These are phyloP conservation scores for Setaria viridis DNA, from an alignment of 202 grass and related monocot genomes.

Conservation along the genomic window DNA sequence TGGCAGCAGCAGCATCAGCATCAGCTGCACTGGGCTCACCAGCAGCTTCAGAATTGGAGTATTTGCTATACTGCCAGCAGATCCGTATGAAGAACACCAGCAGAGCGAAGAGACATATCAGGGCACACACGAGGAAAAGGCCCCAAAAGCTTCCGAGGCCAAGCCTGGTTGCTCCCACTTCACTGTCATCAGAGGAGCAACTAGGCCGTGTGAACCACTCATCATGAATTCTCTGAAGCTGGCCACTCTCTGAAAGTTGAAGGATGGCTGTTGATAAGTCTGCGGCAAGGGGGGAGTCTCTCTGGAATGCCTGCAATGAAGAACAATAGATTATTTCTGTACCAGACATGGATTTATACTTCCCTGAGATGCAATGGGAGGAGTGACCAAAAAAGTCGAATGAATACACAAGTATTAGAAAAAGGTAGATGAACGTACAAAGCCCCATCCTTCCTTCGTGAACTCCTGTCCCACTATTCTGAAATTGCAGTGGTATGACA, in stretches of 20 bases:
- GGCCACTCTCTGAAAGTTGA: constrained; percentile 80
- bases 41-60: constrained; percentile 44
- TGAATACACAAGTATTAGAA: not conserved
- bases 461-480: constrained; percentile 86
- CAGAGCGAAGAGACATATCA: constrained; percentile 69
- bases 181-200: constrained; percentile 58
- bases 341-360: not conserved
- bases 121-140: constrained; percentile 74
- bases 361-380: constrained; percentile 6
- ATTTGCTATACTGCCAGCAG: constrained; percentile 65
- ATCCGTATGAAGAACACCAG: constrained; percentile 65
- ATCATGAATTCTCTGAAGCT: constrained; percentile 83
- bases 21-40: constrained; percentile 18
- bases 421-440: constrained; percentile 64
- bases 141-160: constrained; percentile 92
- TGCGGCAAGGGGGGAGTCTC: constrained; percentile 83
- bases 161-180: constrained; percentile 59
- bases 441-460: constrained; percentile 96
- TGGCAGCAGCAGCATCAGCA: not conserved
- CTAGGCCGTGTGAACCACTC: constrained; percentile 56
- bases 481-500: constrained; percentile 83
- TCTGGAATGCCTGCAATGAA: constrained; percentile 79
- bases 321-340: constrained; percentile 9
- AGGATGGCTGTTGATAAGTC: constrained; percentile 92
- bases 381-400: not conserved